Base-by-base conservation (phyloP, 2,329 filamentous ascomycete genomes). In the Sarocladium brachiariae region DNA sequence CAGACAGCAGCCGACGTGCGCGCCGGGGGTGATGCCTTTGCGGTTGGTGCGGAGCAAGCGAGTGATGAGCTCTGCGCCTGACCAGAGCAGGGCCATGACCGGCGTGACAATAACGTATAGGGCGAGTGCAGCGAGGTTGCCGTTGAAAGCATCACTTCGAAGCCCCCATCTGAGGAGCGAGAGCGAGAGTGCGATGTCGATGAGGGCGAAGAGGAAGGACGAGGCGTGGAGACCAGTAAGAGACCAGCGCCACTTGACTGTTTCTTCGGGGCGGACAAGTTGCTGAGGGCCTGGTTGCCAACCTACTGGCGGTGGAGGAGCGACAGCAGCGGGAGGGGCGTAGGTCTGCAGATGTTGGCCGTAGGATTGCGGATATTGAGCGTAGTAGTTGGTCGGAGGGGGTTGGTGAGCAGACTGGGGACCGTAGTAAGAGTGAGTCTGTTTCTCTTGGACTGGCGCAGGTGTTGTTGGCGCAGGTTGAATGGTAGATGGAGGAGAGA, bases 1-100 rank as follows among this genome's bases (percentile, higher is more conserved):
- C 2, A 75, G 68, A 27, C 67, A 68, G 13, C 71, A 35, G 49
- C 59, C 69, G 30, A 75, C 68, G 43, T 74, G 70, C 7, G 66
- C 67, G 23, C 70, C 72, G 1, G 73, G 71, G 49, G 71, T 69
- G 18, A 74, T 69, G 33, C 69, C 67, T 3, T 55, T 55, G 21
- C 63, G 58, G 46, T 57, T 61, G 6, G 60, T 63, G 33, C 67
- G 67, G 14, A 60, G 51, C 31, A 56, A 60, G 16, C 68, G 62
- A 23, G 63, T 67, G 50, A 72, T 57, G 45, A 72, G 54, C 39
- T 75, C 72, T 25, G 65, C 57, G 1, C 61, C 31, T 30, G 66
- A 66, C 67, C 72, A 72, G 35, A 71, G 2, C 6, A 71, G 35
- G 9, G 66, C 62, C 1, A 64, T 25, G 19, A 59, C 56, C 18